These are phyloP conservation scores for Claviceps maximensis DNA, from an alignment of 2,329 filamentous ascomycete species.

Conservation along the genomic window DNA sequence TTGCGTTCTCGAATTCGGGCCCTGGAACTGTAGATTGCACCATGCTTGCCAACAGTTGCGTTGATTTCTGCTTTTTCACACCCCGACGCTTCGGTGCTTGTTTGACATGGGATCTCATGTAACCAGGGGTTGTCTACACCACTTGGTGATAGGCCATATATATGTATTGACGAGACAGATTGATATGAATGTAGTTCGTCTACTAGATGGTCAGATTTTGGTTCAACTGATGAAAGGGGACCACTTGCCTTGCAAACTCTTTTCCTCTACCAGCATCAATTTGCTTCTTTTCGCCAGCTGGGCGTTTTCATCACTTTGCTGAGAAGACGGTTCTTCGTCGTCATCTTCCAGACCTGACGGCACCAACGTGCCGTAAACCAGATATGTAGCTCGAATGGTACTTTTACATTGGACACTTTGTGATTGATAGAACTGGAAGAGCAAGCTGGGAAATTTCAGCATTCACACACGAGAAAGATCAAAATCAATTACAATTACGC, in stretches of 20 bases:
- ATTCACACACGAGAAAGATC: not conserved
- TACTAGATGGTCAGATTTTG: slow-evolving; percentile 20
- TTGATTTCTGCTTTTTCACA: not conserved
- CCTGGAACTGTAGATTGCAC: slow-evolving; percentile 3
- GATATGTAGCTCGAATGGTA: slow-evolving; percentile 82
- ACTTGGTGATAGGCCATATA: slow-evolving; percentile 55
- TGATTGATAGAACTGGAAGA: slow-evolving; percentile 72
- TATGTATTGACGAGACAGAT: slow-evolving; percentile 63
- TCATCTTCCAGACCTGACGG: slow-evolving; percentile 17
- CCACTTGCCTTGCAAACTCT: slow-evolving; percentile 52
- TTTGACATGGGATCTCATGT: not conserved
- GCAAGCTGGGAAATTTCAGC: slow-evolving; percentile 45
- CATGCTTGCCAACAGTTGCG: not conserved
- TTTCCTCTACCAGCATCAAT: slow-evolving; percentile 58
- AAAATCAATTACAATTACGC: not conserved
- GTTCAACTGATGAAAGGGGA: not conserved
- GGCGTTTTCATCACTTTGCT: not conserved
- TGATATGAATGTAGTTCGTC: slow-evolving; percentile 56
- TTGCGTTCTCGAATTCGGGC: slow-evolving; percentile 4
- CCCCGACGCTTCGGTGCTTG: too few relatives aligned
- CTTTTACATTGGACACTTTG: slow-evolving; percentile 72
- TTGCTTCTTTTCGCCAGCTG: slow-evolving; percentile 17
- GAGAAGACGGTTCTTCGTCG: slow-evolving; percentile 41
- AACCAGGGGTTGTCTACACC: not conserved
- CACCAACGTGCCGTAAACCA: slow-evolving; percentile 52